phyloP scores from a whole-genome alignment of 2,329 filamentous ascomycete species.

The Alternaria atra region DNA sequence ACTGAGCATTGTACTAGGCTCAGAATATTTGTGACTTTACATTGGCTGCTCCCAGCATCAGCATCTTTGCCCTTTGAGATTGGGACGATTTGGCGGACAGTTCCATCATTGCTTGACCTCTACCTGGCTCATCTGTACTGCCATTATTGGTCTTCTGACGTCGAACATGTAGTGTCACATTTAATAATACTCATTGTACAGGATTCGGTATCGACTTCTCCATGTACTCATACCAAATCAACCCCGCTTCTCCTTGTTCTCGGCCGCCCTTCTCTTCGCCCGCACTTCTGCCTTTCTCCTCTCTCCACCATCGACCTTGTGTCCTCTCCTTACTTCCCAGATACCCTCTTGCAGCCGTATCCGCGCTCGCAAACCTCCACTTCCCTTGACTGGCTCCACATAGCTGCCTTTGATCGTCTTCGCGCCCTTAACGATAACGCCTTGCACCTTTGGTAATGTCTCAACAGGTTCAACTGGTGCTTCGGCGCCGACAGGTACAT shows the following conservation, averaged over 20 bases:
- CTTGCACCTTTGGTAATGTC: conserved; percentile 64
- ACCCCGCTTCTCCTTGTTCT: conserved; percentile 73
- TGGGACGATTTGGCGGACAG: not conserved
- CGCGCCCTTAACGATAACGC: conserved; percentile 73
- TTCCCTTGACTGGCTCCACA: conserved; percentile 72
- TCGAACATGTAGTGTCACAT: not conserved
- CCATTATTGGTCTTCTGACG: not conserved
- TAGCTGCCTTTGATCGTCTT: conserved; percentile 78
- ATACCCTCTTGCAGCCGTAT: conserved; percentile 83
- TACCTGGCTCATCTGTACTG: not conserved
- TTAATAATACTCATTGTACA: conserved; percentile 10
- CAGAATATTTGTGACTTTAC: not conserved
- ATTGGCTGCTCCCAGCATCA: not conserved
- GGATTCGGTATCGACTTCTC: not conserved
- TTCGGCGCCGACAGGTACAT: conserved; percentile 60
- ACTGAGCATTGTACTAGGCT: not conserved
- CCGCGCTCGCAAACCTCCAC: conserved; percentile 66
- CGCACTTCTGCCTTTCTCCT: conserved; percentile 84
- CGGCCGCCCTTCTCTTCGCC: conserved; percentile 82
- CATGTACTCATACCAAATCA: conserved; percentile 13
- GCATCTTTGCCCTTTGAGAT: not conserved
- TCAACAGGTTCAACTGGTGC: conserved; percentile 52
- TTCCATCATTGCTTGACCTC: not conserved
- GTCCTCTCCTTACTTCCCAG: conserved; percentile 88
- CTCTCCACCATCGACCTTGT: conserved; percentile 97